Base-by-base conservation (phyloP, 2,329 filamentous ascomycete genomes). In the Xylariaceae sp. region DNA sequence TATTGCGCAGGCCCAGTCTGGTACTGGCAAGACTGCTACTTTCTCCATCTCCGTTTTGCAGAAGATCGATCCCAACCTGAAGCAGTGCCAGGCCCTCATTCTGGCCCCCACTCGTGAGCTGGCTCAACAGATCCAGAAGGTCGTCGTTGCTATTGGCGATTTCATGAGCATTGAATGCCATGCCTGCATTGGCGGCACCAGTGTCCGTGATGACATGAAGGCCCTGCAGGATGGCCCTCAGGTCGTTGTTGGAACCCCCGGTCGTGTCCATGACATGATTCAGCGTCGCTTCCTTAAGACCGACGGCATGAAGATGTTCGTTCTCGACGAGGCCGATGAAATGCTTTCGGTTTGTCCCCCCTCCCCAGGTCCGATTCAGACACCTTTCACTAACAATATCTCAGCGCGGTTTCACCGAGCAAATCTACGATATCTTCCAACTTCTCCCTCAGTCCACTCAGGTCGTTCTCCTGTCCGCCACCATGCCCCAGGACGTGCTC, bases 351-450 rank as follows among this genome's bases (percentile, higher is more conserved):
- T 84, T 69, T 65, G 78, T 71, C 47, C 21, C 34, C 24, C 23
- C 31, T 5, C 29, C 21, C 12, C 14, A 29, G 9, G 8, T 4
- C 16, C 8, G 6, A 29, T 18, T n/a, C n/a, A n/a, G 23, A 6
- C 11, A 24, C 23, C n/a, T 40, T 26, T 65, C 71, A 59, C 73
- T 61, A 52, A 35, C 66, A n/a, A n/a, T 35, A 18, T 26, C 30
- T 26, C 51, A 87, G 78, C 90, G 90, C 63, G 92, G 92, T 78
- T 98, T 98, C 82, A 95, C 89, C 60, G 92, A 98, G 77, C 92
- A 98, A 76, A 98, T 98, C 74, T 98, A 98, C 79, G 92, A 98
- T 70, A 94, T 98, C 73, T 98, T 96, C 83, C 90, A 95, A 73
- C 86, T 96, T 47, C 85, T 98, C 39, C 92, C 92, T 42, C 92